These are phyloP conservation scores for Chaetoceros tenuissimus DNA, from an alignment of 108 stramenopile species.

Conservation along the genomic window DNA sequence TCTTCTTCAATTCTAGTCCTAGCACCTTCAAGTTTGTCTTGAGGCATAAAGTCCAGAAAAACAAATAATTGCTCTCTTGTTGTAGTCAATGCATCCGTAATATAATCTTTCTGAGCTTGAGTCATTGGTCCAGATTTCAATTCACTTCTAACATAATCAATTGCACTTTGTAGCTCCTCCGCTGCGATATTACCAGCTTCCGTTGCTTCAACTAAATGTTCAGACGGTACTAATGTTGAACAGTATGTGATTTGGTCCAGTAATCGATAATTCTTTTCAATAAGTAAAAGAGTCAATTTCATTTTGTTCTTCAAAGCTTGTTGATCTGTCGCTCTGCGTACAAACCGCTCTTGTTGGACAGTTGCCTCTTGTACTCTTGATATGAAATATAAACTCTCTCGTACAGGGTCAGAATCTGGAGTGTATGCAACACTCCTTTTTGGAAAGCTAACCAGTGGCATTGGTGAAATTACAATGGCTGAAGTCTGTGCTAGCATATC, in stretches of 20 bases:
- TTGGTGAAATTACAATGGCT: too few species aligned
- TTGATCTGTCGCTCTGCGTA: constrained; percentile 18
- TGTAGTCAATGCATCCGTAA: constrained; percentile 24
- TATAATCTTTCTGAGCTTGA: constrained; percentile 35
- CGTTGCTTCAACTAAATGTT: constrained; percentile 34
- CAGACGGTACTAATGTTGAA: constrained; percentile 25
- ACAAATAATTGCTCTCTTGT: constrained; percentile 45
- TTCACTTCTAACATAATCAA: constrained; percentile 47
- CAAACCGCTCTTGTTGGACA: constrained; percentile 60
- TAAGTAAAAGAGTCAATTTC: constrained; percentile 50
- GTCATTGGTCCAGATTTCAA: constrained; percentile 27
- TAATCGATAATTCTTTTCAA: constrained; percentile 55
- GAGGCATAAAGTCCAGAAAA: constrained; percentile 48
- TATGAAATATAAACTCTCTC: constrained; percentile 58
- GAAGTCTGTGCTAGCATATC: too few species aligned
- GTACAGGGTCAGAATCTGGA: constrained; percentile 47
- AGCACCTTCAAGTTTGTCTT: constrained; percentile 34
- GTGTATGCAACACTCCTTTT: constrained; percentile 28
- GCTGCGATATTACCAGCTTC: constrained; percentile 51
- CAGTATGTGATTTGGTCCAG: constrained; percentile 59
- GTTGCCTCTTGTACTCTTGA: constrained; percentile 67
- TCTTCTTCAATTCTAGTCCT: constrained; percentile 58
- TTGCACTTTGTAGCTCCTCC: constrained; percentile 52
- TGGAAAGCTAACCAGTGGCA: not conserved
- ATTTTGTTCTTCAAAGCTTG: constrained; percentile 49